These are phyloP conservation scores for Penicillium chermesinum DNA, from an alignment of 495 filamentous ascomycete species.

Conservation along the genomic window DNA sequence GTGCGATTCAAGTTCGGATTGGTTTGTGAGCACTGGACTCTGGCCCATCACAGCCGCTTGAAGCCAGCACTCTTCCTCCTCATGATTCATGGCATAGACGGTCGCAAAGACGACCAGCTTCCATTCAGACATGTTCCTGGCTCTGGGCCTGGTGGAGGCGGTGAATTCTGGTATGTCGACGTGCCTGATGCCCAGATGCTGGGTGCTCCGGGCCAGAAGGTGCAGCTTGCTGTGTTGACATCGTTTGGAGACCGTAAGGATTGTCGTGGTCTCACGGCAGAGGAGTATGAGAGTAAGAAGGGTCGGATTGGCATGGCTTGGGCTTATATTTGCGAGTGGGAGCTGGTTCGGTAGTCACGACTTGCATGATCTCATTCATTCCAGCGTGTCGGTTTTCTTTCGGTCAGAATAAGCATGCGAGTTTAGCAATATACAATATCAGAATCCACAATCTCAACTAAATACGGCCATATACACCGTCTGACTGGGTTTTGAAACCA, in stretches of 20 bases:
- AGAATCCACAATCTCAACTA: too few species aligned
- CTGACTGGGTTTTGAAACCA: too few species aligned
- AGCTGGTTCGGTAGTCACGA: slow-evolving; percentile 45
- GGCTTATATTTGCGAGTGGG: slow-evolving; percentile 62
- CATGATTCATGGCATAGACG: slow-evolving; percentile 59
- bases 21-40: slow-evolving; percentile 74
- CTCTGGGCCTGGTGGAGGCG: slow-evolving; percentile 48
- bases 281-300: slow-evolving; percentile 59
- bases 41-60: slow-evolving; percentile 56
- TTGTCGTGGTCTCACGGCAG: slow-evolving; percentile 60
- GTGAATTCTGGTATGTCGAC: slow-evolving; percentile 74
- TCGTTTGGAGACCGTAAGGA: slow-evolving; percentile 55
- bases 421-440: not conserved
- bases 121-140: slow-evolving; percentile 46
- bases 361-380: not conserved
- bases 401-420: not conserved
- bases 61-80: slow-evolving; percentile 63
- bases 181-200: slow-evolving; percentile 55
- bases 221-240: slow-evolving; percentile 57
- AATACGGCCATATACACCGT: too few species aligned
- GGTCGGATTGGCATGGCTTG: slow-evolving; percentile 57
- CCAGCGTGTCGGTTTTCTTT: not conserved
- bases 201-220: slow-evolving; percentile 62
- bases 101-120: slow-evolving; percentile 59
- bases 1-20: slow-evolving; percentile 73